Evolutionary conservation across 441 rosid species (phyloP).

Genomic region (Bruguiera hainesii): DNA sequence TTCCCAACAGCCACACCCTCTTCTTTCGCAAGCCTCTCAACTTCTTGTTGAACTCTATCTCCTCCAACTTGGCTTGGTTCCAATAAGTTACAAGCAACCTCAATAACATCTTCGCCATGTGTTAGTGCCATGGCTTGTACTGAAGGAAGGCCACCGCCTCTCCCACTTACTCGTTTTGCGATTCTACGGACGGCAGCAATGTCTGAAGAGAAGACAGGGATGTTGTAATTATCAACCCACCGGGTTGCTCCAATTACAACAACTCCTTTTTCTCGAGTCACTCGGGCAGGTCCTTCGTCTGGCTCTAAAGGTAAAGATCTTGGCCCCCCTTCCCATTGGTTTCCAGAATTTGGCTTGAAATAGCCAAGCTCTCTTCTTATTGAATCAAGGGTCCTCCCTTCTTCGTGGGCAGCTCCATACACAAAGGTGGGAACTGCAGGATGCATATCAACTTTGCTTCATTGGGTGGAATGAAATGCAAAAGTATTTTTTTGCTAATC

Average conservation of each 20-base stretch:
- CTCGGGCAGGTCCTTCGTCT: slow-evolving; percentile 63
- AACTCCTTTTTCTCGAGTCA: slow-evolving; percentile 53
- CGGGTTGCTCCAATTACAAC: slow-evolving; percentile 63
- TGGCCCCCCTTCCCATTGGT: slow-evolving; percentile 64
- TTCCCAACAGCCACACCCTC: slow-evolving; percentile 58
- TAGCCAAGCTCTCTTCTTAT: slow-evolving; percentile 84
- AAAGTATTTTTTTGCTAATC: not conserved
- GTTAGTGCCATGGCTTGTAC: slow-evolving; percentile 93
- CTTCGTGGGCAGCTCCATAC: slow-evolving; percentile 69
- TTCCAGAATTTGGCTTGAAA: slow-evolving; percentile 69
- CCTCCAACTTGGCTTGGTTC: slow-evolving; percentile 70
- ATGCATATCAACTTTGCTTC: slow-evolving; percentile 13
- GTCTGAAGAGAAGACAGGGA: slow-evolving; percentile 58
- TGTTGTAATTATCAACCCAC: slow-evolving; percentile 84
- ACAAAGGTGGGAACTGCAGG: slow-evolving; percentile 75
- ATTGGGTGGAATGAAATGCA: slow-evolving; percentile 10
- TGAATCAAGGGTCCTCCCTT: slow-evolving; percentile 65
- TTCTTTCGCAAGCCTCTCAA: slow-evolving; percentile 56
- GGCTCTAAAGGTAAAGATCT: slow-evolving; percentile 50
- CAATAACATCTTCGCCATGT: slow-evolving; percentile 55
- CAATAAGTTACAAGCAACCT: slow-evolving; percentile 87
- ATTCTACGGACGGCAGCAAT: slow-evolving; percentile 51
- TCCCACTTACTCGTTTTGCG: slow-evolving; percentile 59
- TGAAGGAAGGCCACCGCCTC: slow-evolving; percentile 75
- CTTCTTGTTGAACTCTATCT: slow-evolving; percentile 61